Percentiles rank a stretch among this genome's conserved stretches.
phyloP scores from a whole-genome alignment of 257 asterid species.

The Penstemon barbatus region DNA sequence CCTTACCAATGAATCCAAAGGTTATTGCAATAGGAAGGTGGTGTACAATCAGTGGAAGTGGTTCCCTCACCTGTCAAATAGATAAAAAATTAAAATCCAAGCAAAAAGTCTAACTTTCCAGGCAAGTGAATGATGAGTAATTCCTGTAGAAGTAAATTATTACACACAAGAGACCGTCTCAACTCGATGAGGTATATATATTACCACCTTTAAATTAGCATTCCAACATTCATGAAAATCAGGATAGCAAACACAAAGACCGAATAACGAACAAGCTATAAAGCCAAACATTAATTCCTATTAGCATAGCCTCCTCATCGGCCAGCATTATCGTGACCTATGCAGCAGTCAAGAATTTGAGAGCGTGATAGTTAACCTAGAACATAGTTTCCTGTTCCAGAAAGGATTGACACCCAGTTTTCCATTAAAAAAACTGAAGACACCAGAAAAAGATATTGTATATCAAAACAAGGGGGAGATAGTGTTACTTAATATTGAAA shows the following conservation, averaged over 20 bases:
- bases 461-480: too few species aligned
- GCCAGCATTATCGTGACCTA: not conserved
- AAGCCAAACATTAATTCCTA: not conserved
- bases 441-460: too few species aligned
- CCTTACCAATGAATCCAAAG: conserved; percentile 82
- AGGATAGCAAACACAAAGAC: not conserved
- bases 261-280: not conserved
- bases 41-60: conserved; percentile 88
- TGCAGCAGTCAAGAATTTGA: not conserved
- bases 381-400: not conserved
- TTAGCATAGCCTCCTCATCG: not conserved
- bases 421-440: not conserved
- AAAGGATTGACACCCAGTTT: not conserved
- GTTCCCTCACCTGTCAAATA: conserved; percentile 80
- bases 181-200: not conserved
- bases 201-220: not conserved
- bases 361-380: not conserved
- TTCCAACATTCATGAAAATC: not conserved
- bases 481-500: too few species aligned
- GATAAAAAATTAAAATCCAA: conserved; percentile 22
- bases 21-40: conserved; percentile 95
- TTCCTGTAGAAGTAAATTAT: conserved; percentile 12
- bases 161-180: not conserved
- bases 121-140: not conserved
- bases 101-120: conserved; percentile 17